phyloP scores from a whole-genome alignment of 768 basidiomycete species.

The Tulasnella sp. region DNA sequence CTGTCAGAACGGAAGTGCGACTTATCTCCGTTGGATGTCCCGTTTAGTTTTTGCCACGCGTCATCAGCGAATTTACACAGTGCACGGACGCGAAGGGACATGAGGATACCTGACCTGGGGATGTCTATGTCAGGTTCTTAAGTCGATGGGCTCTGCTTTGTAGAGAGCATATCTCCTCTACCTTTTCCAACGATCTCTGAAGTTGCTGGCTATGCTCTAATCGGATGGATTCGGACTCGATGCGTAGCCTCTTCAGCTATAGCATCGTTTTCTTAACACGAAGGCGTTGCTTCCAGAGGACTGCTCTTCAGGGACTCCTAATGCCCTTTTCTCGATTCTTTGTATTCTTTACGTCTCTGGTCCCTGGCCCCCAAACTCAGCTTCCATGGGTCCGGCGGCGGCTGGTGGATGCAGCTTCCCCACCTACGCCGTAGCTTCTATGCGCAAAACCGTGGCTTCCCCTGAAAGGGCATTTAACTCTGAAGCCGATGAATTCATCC shows the following conservation, averaged over 20 bases:
- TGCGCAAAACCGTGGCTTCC: neutral
- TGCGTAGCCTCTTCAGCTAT: neutral
- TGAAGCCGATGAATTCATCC: constrained; percentile 12
- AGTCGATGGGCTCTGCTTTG: neutral
- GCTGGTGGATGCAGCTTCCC: neutral
- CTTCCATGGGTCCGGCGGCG: neutral
- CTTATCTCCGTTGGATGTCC: constrained; percentile 3
- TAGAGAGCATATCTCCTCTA: neutral
- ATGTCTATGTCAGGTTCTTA: constrained; percentile 8
- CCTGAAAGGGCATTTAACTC: neutral
- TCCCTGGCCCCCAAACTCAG: neutral
- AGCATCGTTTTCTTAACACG: neutral
- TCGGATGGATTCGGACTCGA: neutral
- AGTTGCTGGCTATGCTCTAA: neutral
- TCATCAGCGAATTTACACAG: constrained; percentile 20
- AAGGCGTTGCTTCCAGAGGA: neutral
- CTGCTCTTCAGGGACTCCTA: neutral
- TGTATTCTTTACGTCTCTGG: neutral
- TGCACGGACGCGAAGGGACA: constrained; percentile 17
- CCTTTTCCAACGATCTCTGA: neutral
- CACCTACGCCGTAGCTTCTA: neutral
- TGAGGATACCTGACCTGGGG: constrained; percentile 14
- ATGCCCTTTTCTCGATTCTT: neutral
- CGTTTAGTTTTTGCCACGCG: constrained; percentile 11
- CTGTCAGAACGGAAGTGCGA: neutral